Percentiles rank a stretch among this genome's conserved stretches.
phyloP scores from a whole-genome alignment of 768 basidiomycete genomes.

The Lenzites betulinus region DNA sequence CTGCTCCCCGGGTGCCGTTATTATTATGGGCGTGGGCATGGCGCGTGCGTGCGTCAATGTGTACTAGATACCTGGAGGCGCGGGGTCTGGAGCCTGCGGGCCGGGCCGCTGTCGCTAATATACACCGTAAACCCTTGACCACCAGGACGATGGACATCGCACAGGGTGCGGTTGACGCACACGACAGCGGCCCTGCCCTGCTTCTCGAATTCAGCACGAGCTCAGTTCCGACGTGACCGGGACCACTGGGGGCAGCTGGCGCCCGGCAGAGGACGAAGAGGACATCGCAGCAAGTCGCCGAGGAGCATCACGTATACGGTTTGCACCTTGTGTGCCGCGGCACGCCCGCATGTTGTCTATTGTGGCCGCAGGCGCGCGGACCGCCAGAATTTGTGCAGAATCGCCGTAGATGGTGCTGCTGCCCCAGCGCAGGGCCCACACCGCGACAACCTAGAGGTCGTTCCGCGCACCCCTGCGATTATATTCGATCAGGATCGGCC shows the following conservation, averaged over 20 bases:
- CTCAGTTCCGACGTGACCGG: not conserved
- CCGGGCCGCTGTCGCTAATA: not conserved
- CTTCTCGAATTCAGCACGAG: not conserved
- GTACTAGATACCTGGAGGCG: constrained; percentile 9
- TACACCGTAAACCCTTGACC: too few relatives aligned
- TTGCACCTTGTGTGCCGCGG: not conserved
- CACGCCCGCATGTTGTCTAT: not conserved
- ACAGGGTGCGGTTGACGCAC: too few relatives aligned
- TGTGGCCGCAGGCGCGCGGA: not conserved
- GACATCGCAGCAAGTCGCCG: not conserved
- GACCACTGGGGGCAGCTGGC: not conserved
- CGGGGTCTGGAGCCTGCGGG: not conserved
- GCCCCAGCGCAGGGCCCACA: too few relatives aligned
- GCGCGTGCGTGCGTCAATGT: not conserved
- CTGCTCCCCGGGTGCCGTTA: constrained; percentile 12
- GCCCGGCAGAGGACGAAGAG: not conserved
- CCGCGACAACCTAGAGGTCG: too few relatives aligned
- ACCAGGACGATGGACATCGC: too few relatives aligned
- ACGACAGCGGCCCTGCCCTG: not conserved
- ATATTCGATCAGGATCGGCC: too few relatives aligned
- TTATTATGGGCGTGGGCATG: too few relatives aligned
- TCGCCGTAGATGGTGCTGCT: constrained; percentile 4
- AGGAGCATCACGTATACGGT: not conserved
- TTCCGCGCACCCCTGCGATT: too few relatives aligned
- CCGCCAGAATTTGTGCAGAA: constrained; percentile 8